Base-by-base conservation (phyloP, 2,329 filamentous ascomycete species). In the Aschersonia sp. region DNA sequence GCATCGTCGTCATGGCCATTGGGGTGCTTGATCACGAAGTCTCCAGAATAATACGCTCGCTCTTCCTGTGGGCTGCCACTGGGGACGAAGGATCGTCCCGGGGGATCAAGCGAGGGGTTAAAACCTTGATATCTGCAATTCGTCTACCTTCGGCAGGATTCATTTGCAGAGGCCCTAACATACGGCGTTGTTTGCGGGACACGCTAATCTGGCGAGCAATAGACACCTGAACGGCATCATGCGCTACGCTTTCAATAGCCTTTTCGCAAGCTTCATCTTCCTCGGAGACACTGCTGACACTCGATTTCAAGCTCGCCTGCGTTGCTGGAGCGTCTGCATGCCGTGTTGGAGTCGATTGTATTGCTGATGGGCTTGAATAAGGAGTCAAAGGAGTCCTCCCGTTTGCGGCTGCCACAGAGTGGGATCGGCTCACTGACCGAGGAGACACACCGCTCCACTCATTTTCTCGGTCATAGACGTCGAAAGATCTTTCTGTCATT, bases 151-250 rank as follows among this genome's bases (percentile, higher is more conserved):
- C 50, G 5, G 47, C 41, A 6, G 47, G 45, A 35, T 47, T 48
- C 44, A 48, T 51, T 62, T 72, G 67, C 40, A 79, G 61, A 9
- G 77, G 76, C n/a, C 73, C 70, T 20, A 83, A 64, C 52, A 82
- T 64, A 56, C 74, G 72, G 20, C 75, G 69, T 60, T 84, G 81
- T 60, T 79, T 71, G 9, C 74, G 66, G 9, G 78, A 82, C 30
- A 84, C 67, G 53, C 76, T 82, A 53, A 85, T 82, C 59, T 84
- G 80, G 1, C 82, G 70, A 0, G 80, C 80, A 54, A 85, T 84
- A 2, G 79, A 83, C 44, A 82, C 70, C 60, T 83, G 75, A 4
- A 81, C 78, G 2, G 79, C 76, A 43, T 71, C 71, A 52, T 73
- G 71, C 10, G 75, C 61, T 5, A 65, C 68, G 29, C 56, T 54